These are phyloP conservation scores for Aureobasidium vineae DNA, from an alignment of 2,329 filamentous ascomycete genomes.

Conservation along the genomic window DNA sequence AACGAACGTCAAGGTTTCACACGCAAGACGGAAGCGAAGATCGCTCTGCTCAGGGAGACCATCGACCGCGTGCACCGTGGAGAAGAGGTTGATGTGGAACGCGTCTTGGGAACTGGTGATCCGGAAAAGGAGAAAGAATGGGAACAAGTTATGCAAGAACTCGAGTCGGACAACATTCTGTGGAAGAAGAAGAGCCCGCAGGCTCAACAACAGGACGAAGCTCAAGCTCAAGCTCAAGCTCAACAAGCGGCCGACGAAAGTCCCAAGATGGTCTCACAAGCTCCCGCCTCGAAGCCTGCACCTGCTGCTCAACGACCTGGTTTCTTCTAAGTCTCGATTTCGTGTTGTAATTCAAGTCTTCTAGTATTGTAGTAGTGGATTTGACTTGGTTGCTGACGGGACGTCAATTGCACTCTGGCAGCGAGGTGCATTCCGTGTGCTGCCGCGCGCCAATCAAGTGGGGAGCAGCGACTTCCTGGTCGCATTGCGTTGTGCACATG, in stretches of 20 bases:
- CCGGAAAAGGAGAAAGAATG: slow-evolving; percentile 74
- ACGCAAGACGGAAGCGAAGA: slow-evolving; percentile 74
- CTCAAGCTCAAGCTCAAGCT: slow-evolving; percentile 1
- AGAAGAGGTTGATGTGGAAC: slow-evolving; percentile 82
- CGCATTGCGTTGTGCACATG: not conserved
- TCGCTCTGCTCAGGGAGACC: slow-evolving; percentile 72
- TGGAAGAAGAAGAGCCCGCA: slow-evolving; percentile 23
- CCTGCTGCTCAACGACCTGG: slow-evolving; percentile 8
- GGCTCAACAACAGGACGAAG: not conserved
- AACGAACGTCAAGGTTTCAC: slow-evolving; percentile 71
- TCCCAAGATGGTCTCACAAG: slow-evolving; percentile 15
- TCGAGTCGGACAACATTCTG: slow-evolving; percentile 23
- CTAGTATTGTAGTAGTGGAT: not conserved
- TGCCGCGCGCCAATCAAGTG: slow-evolving; percentile 11
- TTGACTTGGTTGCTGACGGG: slow-evolving; percentile 2
- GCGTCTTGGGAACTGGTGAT: slow-evolving; percentile 74
- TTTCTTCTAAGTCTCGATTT: slow-evolving; percentile 10
- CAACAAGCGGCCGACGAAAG: slow-evolving; percentile 1
- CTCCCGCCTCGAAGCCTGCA: not conserved
- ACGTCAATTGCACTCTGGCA: not conserved
- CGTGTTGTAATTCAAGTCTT: not conserved
- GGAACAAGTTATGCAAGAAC: slow-evolving; percentile 58
- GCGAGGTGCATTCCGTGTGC: not conserved
- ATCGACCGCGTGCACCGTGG: slow-evolving; percentile 67
- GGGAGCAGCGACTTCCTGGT: not conserved